Conservation (phyloP, 2,329 filamentous ascomycete genomes). For the Alternaria angustiovoidea region DNA sequence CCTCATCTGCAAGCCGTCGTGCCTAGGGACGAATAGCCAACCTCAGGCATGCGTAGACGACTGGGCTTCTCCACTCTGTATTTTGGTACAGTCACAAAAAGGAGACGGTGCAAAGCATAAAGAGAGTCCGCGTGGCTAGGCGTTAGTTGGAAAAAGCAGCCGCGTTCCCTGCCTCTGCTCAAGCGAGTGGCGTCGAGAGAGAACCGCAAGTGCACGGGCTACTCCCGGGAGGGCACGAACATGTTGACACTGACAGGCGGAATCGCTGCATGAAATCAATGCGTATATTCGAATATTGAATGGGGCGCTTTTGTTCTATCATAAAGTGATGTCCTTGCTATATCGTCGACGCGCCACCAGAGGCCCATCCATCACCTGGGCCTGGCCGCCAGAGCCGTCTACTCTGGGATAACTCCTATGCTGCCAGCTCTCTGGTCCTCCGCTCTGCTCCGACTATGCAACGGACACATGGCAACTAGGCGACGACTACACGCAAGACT, state of each 20-base stretch:
- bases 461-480: background rate
- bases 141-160: background rate
- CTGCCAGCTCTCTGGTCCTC: background rate
- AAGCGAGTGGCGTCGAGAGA: background rate
- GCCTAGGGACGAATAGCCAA: background rate
- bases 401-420: background rate
- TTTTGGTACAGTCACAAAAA: background rate
- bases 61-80: background rate
- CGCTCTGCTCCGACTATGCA: background rate
- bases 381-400: constrained; percentile 2
- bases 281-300: constrained; percentile 22
- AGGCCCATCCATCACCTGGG: constrained; percentile 30
- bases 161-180: background rate
- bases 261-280: constrained; percentile 14
- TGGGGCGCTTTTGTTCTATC: constrained; percentile 22
- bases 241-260: constrained; percentile 5
- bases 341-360: constrained; percentile 9
- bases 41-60: background rate
- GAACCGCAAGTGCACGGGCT: background rate
- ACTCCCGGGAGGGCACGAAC: background rate
- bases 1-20: background rate
- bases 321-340: constrained; percentile 1
- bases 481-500: background rate
- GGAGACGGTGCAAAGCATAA: background rate
- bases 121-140: background rate